A percentile compares a stretch with the other conserved stretches of the same genome.
phyloP scores from a whole-genome alignment of 495 filamentous ascomycete species.

The Letharia columbiana region DNA sequence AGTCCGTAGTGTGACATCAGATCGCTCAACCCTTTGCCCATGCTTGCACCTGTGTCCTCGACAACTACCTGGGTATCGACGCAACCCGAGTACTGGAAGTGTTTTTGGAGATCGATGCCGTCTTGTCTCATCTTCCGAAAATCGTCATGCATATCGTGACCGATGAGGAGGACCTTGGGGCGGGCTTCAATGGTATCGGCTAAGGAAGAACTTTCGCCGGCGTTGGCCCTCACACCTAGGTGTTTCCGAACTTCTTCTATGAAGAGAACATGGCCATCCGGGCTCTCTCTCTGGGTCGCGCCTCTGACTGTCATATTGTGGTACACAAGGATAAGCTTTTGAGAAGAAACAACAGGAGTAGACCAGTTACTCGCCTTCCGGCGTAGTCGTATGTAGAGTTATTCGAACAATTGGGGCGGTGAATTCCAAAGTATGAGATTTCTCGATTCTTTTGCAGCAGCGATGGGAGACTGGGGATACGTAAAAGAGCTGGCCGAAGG shows the following conservation, averaged over 20 bases:
- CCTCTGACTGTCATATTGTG: neutral
- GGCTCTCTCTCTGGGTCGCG: neutral
- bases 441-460: too few species aligned
- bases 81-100: neutral
- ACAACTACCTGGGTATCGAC: neutral
- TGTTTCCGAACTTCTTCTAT: neutral
- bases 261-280: neutral
- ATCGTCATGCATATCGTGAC: neutral
- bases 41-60: neutral
- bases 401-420: too few species aligned
- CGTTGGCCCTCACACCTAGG: neutral
- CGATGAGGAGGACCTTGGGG: neutral
- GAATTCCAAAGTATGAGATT: neutral
- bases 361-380: neutral
- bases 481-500: too few species aligned
- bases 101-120: neutral
- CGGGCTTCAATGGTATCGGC: neutral
- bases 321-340: neutral
- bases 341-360: neutral
- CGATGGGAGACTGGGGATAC: too few species aligned
- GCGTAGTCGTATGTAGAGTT: too few species aligned
- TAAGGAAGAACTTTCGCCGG: neutral
- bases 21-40: neutral
- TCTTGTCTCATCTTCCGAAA: neutral
- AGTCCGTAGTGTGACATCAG: neutral